Evolutionary conservation across 805 yeast genomes (phyloP), one percentile per base, ranked within the genome.

Genomic region (Nakazawaea pomicola): DNA sequence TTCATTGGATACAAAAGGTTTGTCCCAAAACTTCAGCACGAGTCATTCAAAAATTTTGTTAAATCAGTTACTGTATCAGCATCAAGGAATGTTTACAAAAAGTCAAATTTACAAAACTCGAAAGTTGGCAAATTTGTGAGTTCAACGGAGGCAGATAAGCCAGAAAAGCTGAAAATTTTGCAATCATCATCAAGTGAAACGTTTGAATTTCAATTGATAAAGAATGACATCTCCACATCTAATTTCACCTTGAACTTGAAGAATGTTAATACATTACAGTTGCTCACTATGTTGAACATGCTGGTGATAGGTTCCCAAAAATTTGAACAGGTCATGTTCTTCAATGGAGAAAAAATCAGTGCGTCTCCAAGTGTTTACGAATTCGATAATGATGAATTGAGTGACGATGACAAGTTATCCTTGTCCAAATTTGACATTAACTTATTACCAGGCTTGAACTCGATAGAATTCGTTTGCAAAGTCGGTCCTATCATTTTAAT

Each of bases 381-480:
- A 30, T 12, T 29, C 17, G 40, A 41, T 24, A 28, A 31, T 6
- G 27, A 31, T 17, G 33, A 14, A 15, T 19, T 19, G 4, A 24
- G n/a, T 28, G 40, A 35, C 1, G 29, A 20, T 4, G 33, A 36
- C 12, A 31, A 25, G 21, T 32, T 41, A 21, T 25, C 29, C 3
- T 4, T 20, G 46, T 44, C 65, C 56, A 61, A 64, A 43, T 73
- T 64, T 49, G 79, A 73, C 46, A 46, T 72, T 41, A 72, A 67
- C 46, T 54, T 74, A 25, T 68, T 71, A 15, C 48, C 60, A 34
- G 80, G 80, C 1, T 56, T 74, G 48, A 74, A 72, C 44, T 53
- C 65, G 40, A 54, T 73, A 29, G 70, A 64, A 28, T 68, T 67
- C 39, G 60, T 58, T 34, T 57, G 65, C 36, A 49, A 57, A 5